Base-by-base conservation (phyloP, 106 monocot species). In the Ottelia alismoides region DNA sequence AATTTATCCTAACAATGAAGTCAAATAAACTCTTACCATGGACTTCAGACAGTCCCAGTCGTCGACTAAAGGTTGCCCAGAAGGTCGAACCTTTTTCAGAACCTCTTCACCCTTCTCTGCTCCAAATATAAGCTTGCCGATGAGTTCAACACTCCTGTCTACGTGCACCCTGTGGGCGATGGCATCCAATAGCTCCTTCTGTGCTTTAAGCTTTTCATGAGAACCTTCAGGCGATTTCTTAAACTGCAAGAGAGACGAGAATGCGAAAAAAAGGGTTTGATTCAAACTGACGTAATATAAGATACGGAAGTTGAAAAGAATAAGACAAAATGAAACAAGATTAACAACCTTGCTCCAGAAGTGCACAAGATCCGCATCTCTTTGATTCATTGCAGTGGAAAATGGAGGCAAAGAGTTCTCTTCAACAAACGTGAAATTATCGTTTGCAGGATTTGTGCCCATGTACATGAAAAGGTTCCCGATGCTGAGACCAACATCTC, bases 341-440 rank as follows among this genome's bases (percentile, higher is more conserved):
- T 1, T 20, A 24, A 62, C 72, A 55, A 90, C 89, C 62, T 57
- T 65, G 45, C 71, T 65, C 89, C 89, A 90, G 47, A 90, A 19
- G 71, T 77, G 80, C 30, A 83, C 77, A 10, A 89, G 89, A 55
- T 89, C 80, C 2, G 83, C 89, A 28, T 89, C 83, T 26, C 83
- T 70, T 47, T 89, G 89, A 47, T 74, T 80, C 31, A 89, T 48
- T 0, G 58, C 71, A 14, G 60, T 63, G 5, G 1, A 47, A 47
- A 18, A 9, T 47, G 46, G 2, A 18, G 46, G 46, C 2, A 47
- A 20, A 47, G 10, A 18, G 46, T 47, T 47, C 46, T 47, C n/a
- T n/a, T n/a, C n/a, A n/a, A n/a, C n/a, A n/a, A n/a, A n/a, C n/a
- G n/a, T n/a, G n/a, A n/a, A n/a, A n/a, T n/a, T n/a, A n/a, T n/a